A percentile compares a stretch with the other conserved stretches of the same genome.
phyloP scores from a whole-genome alignment of 1,284 basidiomycete genomes.

The Ceratobasidium sp. region DNA sequence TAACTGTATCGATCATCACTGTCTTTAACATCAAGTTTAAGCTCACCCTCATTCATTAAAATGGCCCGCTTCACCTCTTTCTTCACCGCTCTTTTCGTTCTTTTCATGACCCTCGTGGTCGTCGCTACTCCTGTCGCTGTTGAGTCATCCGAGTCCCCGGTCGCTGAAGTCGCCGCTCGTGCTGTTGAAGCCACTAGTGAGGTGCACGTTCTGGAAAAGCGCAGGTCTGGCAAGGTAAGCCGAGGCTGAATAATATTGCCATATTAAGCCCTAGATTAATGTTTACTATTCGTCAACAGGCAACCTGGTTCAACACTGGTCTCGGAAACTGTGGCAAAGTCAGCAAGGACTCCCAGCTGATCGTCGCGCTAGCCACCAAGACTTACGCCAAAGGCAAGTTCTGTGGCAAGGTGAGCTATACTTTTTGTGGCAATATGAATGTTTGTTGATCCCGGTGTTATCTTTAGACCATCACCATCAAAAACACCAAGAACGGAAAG shows the following conservation, averaged over 20 bases:
- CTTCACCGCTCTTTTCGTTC: constrained; percentile 27
- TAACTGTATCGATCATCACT: not conserved
- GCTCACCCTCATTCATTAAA: constrained; percentile 4
- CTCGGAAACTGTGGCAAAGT: constrained; percentile 48
- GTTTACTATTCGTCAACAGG: not conserved
- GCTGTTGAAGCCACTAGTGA: constrained; percentile 13
- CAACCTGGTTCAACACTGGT: constrained; percentile 48
- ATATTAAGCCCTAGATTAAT: not conserved
- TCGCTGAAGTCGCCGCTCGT: constrained; percentile 7
- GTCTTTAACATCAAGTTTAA: constrained; percentile 21
- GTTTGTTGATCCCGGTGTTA: not conserved
- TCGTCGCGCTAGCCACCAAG: constrained; percentile 43
- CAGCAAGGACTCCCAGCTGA: constrained; percentile 44
- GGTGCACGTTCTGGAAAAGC: constrained; percentile 21
- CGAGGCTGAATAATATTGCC: not conserved
- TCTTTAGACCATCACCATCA: constrained; percentile 43
- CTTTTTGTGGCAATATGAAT: too few species aligned
- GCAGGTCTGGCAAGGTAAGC: constrained; percentile 22
- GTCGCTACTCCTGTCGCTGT: constrained; percentile 6
- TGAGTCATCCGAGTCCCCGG: not conserved
- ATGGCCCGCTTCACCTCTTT: constrained; percentile 40
- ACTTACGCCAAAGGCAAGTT: constrained; percentile 28
- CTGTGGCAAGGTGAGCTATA: constrained; percentile 43
- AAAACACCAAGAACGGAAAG: constrained; percentile 46
- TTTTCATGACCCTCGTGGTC: constrained; percentile 30